These are phyloP conservation scores for Pyricularia pennisetigena DNA, from an alignment of 2,329 filamentous ascomycete species.

Conservation along the genomic window DNA sequence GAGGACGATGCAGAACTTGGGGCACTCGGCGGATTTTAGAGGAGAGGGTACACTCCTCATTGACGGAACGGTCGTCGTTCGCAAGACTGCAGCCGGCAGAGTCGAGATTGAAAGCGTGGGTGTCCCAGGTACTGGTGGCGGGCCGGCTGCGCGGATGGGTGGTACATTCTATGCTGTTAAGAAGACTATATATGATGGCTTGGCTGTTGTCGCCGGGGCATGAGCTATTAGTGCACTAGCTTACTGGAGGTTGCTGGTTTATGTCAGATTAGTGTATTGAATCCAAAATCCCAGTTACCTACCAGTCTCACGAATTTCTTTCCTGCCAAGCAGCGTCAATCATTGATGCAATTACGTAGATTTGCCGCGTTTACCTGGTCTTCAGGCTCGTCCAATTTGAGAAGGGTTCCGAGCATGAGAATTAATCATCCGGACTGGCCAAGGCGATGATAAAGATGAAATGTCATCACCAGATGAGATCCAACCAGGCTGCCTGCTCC, in stretches of 20 bases:
- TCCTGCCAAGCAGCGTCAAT: neutral
- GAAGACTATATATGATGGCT: conserved; percentile 82
- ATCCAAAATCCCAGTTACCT: neutral
- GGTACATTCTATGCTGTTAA: conserved; percentile 79
- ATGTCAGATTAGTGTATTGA: neutral
- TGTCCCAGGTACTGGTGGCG: conserved; percentile 29
- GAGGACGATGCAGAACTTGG: conserved; percentile 69
- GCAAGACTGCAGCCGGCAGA: conserved; percentile 76
- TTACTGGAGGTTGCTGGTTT: neutral
- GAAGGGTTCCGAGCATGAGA: neutral
- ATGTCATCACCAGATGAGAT: neutral
- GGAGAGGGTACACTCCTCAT: conserved; percentile 89
- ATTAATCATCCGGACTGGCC: neutral
- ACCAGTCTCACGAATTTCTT: neutral
- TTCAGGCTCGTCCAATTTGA: neutral
- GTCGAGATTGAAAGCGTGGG: conserved; percentile 81
- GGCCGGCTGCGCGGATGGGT: conserved; percentile 32
- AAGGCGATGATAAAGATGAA: neutral
- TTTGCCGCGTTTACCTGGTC: neutral
- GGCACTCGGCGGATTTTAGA: conserved; percentile 83
- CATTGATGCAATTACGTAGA: neutral
- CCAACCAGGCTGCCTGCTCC: neutral
- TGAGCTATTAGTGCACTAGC: conserved; percentile 22
- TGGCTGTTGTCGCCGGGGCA: conserved; percentile 79
- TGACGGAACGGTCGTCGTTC: conserved; percentile 77